These are phyloP conservation scores for Fusarium sp. DNA, from an alignment of 2,329 filamentous ascomycete species.

Conservation along the genomic window DNA sequence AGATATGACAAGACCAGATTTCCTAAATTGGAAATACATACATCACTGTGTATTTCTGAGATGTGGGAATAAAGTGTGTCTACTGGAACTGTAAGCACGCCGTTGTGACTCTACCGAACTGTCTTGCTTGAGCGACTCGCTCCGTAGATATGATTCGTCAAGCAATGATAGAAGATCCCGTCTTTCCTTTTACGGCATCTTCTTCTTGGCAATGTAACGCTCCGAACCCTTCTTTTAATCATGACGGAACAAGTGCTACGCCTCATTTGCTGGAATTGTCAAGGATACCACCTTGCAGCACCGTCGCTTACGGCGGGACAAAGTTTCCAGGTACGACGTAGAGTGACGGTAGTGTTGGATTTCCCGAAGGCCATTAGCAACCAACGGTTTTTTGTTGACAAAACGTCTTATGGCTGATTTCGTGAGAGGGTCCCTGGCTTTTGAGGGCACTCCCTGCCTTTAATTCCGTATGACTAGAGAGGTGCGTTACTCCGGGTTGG, in stretches of 20 bases:
- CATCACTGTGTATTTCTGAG: slow-evolving; percentile 7
- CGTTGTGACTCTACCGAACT: background rate
- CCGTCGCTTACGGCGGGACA: slow-evolving; percentile 46
- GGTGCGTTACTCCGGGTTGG: background rate
- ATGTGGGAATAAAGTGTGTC: background rate
- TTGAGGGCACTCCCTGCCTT: background rate
- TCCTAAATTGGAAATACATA: slow-evolving; percentile 8
- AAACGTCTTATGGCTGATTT: slow-evolving; percentile 20
- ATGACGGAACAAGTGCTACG: slow-evolving; percentile 37
- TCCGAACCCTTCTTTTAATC: slow-evolving; percentile 21
- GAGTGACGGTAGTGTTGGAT: slow-evolving; percentile 1
- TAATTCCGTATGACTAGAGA: background rate
- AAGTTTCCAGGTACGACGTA: slow-evolving; percentile 30
- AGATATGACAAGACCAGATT: slow-evolving; percentile 23
- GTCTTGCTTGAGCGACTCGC: slow-evolving; percentile 5
- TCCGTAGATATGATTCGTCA: slow-evolving; percentile 5
- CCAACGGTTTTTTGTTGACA: background rate
- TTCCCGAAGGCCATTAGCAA: slow-evolving; percentile 4
- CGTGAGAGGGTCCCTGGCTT: slow-evolving; percentile 13
- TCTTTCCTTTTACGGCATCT: slow-evolving; percentile 4
- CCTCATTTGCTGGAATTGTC: slow-evolving; percentile 15
- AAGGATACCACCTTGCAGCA: slow-evolving; percentile 10
- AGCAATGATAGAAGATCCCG: background rate
- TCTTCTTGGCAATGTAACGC: slow-evolving; percentile 28
- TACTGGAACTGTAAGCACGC: background rate